A percentile compares a stretch with the other conserved stretches of the same genome.
Conservation (phyloP, 805 yeast genomes). For the Metschnikowia arizonensis region DNA sequence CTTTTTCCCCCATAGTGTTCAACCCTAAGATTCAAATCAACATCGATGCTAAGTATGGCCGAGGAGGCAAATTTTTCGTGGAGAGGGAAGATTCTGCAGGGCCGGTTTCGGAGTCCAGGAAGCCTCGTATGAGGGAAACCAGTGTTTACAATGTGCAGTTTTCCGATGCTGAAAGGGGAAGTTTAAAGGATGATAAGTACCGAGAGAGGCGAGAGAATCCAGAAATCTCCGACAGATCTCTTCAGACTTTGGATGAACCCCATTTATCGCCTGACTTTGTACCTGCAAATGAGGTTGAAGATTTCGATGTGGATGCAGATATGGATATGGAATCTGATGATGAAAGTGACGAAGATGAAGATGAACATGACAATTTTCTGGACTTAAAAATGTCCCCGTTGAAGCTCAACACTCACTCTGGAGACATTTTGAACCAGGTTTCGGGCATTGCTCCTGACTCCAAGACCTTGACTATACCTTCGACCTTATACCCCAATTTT, state of each 20-base stretch:
- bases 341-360: slow-evolving; percentile 20
- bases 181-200: no score
- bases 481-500: not conserved
- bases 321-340: slow-evolving; percentile 11
- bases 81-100: slow-evolving; percentile 26
- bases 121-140: slow-evolving; percentile 12
- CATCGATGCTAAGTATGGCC: slow-evolving; percentile 80
- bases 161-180: not conserved
- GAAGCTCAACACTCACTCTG: slow-evolving; percentile 11
- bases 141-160: slow-evolving; percentile 8
- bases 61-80: slow-evolving; percentile 88
- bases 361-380: not conserved
- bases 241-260: no score
- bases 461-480: not conserved
- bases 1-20: slow-evolving; percentile 78
- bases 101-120: slow-evolving; percentile 12
- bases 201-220: not conserved
- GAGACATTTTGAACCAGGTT: slow-evolving; percentile 6
- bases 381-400: slow-evolving; percentile 9
- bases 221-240: no score
- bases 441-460: not conserved
- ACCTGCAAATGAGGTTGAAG: not conserved
- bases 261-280: no score
- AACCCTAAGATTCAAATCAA: slow-evolving; percentile 72
- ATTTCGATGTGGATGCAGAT: slow-evolving; percentile 7